phyloP scores from a whole-genome alignment of 306 rosid species.

The Acacia confusa region DNA sequence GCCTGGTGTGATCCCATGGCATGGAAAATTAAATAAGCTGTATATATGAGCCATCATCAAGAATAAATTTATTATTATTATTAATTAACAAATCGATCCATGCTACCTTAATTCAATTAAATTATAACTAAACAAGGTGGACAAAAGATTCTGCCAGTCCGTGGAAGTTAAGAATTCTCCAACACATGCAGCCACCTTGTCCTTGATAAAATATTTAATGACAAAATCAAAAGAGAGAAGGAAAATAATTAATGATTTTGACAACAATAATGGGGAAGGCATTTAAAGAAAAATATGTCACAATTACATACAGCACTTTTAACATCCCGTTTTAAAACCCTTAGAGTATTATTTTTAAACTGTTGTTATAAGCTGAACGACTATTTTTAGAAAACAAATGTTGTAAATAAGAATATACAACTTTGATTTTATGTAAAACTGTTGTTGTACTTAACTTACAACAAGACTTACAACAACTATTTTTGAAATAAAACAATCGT shows the following conservation, averaged over 20 bases:
- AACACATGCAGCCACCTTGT: conserved; percentile 22
- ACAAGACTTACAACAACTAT: no score
- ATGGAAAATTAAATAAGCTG: neutral
- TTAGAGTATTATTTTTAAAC: no score
- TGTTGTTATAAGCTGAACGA: no score
- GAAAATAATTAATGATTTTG: neutral
- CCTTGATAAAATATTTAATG: neutral
- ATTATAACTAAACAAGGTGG: neutral
- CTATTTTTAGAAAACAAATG: no score
- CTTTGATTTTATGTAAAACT: no score
- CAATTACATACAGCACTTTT: fast-evolving
- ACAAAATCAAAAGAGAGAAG: neutral
- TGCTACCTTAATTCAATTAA: neutral
- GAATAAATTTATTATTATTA: neutral
- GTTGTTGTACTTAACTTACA: no score
- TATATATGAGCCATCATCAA: neutral
- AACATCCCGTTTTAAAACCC: no score
- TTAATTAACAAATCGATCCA: neutral
- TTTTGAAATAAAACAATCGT: no score
- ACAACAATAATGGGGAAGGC: conserved; percentile 35
- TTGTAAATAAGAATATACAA: no score
- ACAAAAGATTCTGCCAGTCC: neutral
- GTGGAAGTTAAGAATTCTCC: conserved; percentile 8
- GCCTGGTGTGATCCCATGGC: neutral
- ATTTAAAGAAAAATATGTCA: neutral